Percentiles rank a stretch among this genome's conserved stretches.
Evolutionary conservation across 2,329 filamentous ascomycete genomes (phyloP).

Genomic region (Aspergillus hiratsukae): DNA sequence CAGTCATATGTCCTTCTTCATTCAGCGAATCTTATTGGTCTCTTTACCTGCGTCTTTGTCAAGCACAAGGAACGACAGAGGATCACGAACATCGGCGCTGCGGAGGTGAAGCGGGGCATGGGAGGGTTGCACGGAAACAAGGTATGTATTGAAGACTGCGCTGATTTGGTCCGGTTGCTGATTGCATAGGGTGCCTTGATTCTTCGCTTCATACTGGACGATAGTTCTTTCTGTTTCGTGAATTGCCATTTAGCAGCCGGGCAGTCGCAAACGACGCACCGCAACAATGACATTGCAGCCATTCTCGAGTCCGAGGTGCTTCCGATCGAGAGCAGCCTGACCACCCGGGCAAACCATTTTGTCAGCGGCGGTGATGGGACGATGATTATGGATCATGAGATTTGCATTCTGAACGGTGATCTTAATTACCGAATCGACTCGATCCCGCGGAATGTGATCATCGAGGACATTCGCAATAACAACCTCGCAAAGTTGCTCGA

Average conservation of each 20-base stretch:
- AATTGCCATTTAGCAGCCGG: conserved; percentile 97
- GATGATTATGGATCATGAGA: conserved; percentile 94
- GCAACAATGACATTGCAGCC: conserved; percentile 85
- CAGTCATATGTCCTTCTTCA: conserved; percentile 82
- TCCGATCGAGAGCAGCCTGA: conserved; percentile 65
- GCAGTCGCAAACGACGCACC: conserved; percentile 81
- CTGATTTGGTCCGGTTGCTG: background rate
- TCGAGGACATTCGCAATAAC: conserved; percentile 73
- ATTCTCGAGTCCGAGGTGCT: conserved; percentile 79
- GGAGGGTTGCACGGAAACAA: conserved; percentile 95
- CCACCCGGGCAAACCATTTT: conserved; percentile 69
- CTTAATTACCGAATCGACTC: conserved; percentile 98
- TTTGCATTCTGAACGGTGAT: conserved; percentile 95
- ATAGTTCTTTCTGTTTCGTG: conserved; percentile 90
- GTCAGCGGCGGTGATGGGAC: conserved; percentile 89
- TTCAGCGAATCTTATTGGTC: conserved; percentile 81
- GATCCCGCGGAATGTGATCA: conserved; percentile 89
- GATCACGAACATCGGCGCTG: conserved; percentile 70
- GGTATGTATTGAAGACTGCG: conserved; percentile 32
- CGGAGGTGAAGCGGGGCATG: conserved; percentile 94
- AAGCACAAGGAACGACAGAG: conserved; percentile 71
- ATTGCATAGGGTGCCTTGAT: conserved; percentile 67
- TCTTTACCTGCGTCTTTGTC: conserved; percentile 95
- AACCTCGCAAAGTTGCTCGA: conserved; percentile 85
- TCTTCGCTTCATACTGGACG: conserved; percentile 87